phyloP scores from a whole-genome alignment of 2,329 filamentous ascomycete genomes.

The Diaporthe sp. region DNA sequence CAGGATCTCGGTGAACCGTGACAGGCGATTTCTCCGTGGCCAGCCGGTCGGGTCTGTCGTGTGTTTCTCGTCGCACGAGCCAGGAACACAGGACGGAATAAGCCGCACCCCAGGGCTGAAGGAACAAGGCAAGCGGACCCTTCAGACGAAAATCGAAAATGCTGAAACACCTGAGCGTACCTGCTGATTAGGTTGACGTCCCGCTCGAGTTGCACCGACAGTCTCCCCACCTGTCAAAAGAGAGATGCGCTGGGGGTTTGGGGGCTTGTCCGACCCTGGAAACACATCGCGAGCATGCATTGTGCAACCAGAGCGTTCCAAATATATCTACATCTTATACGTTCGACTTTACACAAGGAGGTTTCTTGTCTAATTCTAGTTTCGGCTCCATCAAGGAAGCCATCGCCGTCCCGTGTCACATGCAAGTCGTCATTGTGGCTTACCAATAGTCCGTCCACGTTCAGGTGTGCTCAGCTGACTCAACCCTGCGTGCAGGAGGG shows the following conservation, averaged over 20 bases:
- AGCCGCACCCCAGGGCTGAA: conserved; percentile 23
- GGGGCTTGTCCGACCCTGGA: neutral
- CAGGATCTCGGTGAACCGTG: neutral
- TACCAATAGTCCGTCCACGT: neutral
- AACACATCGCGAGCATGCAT: neutral
- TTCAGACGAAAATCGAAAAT: conserved; percentile 26
- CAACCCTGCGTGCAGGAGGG: neutral
- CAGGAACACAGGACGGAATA: conserved; percentile 18
- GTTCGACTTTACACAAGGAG: neutral
- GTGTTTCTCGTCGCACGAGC: conserved; percentile 16
- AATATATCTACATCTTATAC: neutral
- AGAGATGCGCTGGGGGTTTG: neutral
- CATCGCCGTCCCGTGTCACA: neutral
- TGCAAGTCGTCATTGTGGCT: neutral
- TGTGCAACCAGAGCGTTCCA: conserved; percentile 9
- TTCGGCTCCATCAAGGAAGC: neutral
- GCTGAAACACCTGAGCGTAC: neutral
- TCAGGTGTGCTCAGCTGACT: neutral
- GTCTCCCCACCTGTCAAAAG: neutral
- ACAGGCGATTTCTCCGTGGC: conserved; percentile 9
- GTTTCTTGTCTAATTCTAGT: neutral
- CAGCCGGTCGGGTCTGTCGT: neutral
- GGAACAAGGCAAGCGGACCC: neutral
- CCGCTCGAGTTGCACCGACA: neutral
- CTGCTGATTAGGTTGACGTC: neutral